Evolutionary conservation across 371 early-diverging fungal genomes (phyloP), one percentile per base, ranked within the genome.

Genomic region (Mortierella sp.): DNA sequence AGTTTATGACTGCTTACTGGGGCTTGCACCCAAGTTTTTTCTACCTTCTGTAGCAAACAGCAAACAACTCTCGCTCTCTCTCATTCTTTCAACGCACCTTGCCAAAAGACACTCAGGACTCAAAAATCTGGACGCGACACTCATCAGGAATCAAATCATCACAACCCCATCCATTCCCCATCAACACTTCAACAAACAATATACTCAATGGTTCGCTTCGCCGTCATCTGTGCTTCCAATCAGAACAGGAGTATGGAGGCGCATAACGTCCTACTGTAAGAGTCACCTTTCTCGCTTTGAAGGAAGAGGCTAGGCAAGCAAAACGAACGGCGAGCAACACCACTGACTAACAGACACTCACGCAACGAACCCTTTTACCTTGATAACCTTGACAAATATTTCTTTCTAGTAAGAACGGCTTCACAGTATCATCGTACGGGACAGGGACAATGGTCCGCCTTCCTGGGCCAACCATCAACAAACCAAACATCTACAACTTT

Each of bases 231-330:
- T 88, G 98, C 98, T 34, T 97, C 97, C 88, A 99, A 99, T 89
- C 97, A 97, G 90, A 99, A 99, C 88, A 92, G 99, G 70, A 96
- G 96, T 80, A 99, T 99, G 99, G 98, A 99, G 84, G 98, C 96
- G 1, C 99, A 98, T 77, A 91, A 95, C 89, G 96, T 96, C 44
- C 89, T 98, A 31, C 89, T 90, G 95, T 95, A 90, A 79, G 87
- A 16, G 63, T 16, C 28, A 19, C 31, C 0, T 34, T 3, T 7
- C 34, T 7, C 63, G 38, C 19, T 34, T 34, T 8, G 14, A 6
- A 16, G 4, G 19, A 34, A 63, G 2, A 38, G 42, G 42, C 42
- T 6, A 31, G 24, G 38, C 24, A 38, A 11, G 16, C 63, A 65
- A 65, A 65, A 38, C 65, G 10, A 34, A 38, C 21, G 24, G 24